phyloP scores from a whole-genome alignment of 164 flowering plant genomes.

The Dillenia turbinata region DNA sequence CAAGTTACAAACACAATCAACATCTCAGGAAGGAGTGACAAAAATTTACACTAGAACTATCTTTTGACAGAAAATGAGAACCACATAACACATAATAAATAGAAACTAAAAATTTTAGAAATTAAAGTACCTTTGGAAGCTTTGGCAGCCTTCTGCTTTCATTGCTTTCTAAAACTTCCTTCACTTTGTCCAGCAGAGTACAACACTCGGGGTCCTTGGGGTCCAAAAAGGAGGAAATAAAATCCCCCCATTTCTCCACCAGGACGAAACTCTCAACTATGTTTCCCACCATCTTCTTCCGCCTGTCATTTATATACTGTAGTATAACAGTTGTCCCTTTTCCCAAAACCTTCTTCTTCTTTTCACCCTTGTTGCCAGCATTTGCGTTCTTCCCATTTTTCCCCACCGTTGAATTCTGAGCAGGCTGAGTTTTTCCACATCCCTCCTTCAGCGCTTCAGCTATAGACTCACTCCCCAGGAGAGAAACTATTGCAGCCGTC shows the following conservation, averaged over 20 bases:
- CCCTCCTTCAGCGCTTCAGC: too few relatives aligned
- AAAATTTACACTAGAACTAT: too few relatives aligned
- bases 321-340: constrained; percentile 63
- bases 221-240: constrained; percentile 45
- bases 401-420: constrained; percentile 12
- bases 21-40: too few relatives aligned
- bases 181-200: constrained; percentile 45
- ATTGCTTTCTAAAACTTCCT: constrained; percentile 76
- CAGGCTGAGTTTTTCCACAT: constrained; percentile 17
- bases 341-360: constrained; percentile 73
- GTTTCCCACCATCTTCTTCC: constrained; percentile 21
- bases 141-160: constrained; percentile 83
- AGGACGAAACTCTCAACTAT: constrained; percentile 10
- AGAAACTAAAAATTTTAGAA: neutral
- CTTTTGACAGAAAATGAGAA: too few relatives aligned
- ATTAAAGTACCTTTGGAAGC: constrained; percentile 64
- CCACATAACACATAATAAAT: too few relatives aligned
- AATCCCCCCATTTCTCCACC: constrained; percentile 31
- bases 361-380: constrained; percentile 43
- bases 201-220: constrained; percentile 46
- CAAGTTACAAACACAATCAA: too few relatives aligned
- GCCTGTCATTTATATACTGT: constrained; percentile 49
- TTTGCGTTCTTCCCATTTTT: constrained; percentile 25
- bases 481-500: constrained; percentile 40
- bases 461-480: constrained; percentile 38